Base-by-base conservation (phyloP, 2,329 filamentous ascomycete genomes). In the Ramichloridium luteum region DNA sequence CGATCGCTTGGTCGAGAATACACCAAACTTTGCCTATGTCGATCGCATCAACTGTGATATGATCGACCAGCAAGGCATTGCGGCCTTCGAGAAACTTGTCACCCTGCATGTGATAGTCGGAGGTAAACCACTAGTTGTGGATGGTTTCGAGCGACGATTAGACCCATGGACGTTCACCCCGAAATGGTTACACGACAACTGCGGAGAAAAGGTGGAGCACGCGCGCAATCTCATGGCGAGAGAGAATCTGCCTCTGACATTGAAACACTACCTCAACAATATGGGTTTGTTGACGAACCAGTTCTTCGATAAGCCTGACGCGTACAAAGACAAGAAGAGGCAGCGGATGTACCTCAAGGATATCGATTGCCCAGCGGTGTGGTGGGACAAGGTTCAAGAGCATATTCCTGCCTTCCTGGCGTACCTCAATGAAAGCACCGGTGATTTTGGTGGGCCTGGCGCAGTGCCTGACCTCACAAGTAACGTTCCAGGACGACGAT, bases 301-400 rank as follows among this genome's bases (percentile, higher is more conserved):
- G 52, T 93, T 83, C 49, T 67, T 65, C 44, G 57, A 61, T 65
- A 79, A 68, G 6, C 63, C 72, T 0, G 68, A 67, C 28, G 88
- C 82, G 41, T 93, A 80, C 53, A 77, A 77, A 37, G 80, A 92
- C 41, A 74, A 82, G 39, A 72, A 74, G 22, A 69, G 81, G 13
- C 90, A 98, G 53, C 74, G 90, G 9, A 73, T 96, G 2, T 98
- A 98, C 53, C 62, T 96, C 14, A 98, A 98, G 51, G 90, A 98
- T 51, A 94, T 98, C 37, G 90, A 98, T 54, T 94, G 86, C 45
- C 90, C 90, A 1, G 62, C 70, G 1, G 76, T 88, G 36, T 98
- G 90, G 90, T 75, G 78, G 31, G 70, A 88, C 16, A 77, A 81
- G 36, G 61, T 98, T 12, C 74, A 75, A 43, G 77, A 80, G 30